A percentile compares a stretch with the other conserved stretches of the same genome.
Conservation (phyloP, 2,329 filamentous ascomycete genomes). For the Aspergillus amoenus region DNA sequence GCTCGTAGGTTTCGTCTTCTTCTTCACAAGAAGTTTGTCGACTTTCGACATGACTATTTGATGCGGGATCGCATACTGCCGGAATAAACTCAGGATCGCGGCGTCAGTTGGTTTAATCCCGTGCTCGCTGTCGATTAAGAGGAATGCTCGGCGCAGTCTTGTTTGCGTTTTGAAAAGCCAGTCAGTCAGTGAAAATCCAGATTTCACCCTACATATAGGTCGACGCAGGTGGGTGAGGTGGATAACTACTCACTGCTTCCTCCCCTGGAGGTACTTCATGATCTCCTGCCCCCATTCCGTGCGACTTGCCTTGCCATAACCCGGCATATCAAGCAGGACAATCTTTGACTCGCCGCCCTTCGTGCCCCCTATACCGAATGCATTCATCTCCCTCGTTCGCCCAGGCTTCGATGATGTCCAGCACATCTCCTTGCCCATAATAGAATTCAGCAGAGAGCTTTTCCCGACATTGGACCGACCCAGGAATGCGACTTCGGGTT, state of each 20-base stretch:
- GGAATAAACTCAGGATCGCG: conserved; percentile 57
- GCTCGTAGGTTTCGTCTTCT: conserved; percentile 29
- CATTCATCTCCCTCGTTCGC: conserved; percentile 65
- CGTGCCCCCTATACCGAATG: conserved; percentile 59
- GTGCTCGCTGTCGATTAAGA: conserved; percentile 64
- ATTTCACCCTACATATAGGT: no score
- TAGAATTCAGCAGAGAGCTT: conserved; percentile 63
- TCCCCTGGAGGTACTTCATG: conserved; percentile 63
- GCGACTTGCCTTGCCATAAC: conserved; percentile 64
- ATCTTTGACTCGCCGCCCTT: conserved; percentile 48
- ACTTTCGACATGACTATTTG: conserved; percentile 68
- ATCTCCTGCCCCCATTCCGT: conserved; percentile 66
- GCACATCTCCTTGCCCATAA: conserved; percentile 55
- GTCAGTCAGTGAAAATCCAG: not conserved
- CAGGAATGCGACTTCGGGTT: conserved; percentile 65
- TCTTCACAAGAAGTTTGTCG: conserved; percentile 54
- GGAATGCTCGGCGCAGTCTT: conserved; percentile 60
- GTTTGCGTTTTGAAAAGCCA: not conserved
- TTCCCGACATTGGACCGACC: conserved; percentile 72
- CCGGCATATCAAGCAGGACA: conserved; percentile 69
- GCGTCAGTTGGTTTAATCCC: conserved; percentile 63
- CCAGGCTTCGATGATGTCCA: conserved; percentile 61
- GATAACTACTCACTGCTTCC: conserved; percentile 54
- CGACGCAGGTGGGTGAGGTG: no score
- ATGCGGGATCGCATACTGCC: conserved; percentile 57